Evolutionary conservation across 1,139 yeast species (phyloP).

Genomic region (Fermentozyma sake): DNA sequence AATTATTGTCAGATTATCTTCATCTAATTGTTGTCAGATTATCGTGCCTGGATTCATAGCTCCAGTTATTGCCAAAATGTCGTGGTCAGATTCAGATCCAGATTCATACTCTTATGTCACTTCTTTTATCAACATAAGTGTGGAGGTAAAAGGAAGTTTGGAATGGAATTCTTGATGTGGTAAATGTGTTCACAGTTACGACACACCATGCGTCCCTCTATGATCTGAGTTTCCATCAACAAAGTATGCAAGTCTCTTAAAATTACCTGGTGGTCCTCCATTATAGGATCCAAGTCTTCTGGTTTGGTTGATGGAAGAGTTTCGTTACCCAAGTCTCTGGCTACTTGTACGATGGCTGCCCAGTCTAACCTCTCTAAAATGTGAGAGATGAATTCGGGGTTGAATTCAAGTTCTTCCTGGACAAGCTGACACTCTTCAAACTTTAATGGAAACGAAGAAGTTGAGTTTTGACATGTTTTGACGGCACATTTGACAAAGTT

Average conservation of each 20-base stretch:
- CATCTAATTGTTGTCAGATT: no score
- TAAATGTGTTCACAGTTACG: constrained; percentile 82
- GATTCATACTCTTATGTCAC: no score
- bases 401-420: constrained; percentile 77
- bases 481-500: constrained; percentile 95
- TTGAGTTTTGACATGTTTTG: constrained; percentile 69
- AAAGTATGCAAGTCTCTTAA: constrained; percentile 73
- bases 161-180: constrained; percentile 87
- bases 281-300: constrained; percentile 47
- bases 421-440: constrained; percentile 70
- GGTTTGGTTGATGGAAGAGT: constrained; percentile 65
- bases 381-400: constrained; percentile 73
- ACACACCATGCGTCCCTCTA: constrained; percentile 88
- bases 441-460: constrained; percentile 75
- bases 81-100: no score
- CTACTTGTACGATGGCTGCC: constrained; percentile 76
- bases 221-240: constrained; percentile 78
- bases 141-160: constrained; percentile 92
- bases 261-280: constrained; percentile 58
- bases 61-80: no score
- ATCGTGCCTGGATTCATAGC: no score
- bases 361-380: constrained; percentile 85
- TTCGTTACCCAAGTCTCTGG: constrained; percentile 68
- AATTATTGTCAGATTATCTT: no score
- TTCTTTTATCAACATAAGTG: constrained; percentile 47